These are phyloP conservation scores for Sedum album DNA, from an alignment of 164 flowering plant species.

Conservation along the genomic window DNA sequence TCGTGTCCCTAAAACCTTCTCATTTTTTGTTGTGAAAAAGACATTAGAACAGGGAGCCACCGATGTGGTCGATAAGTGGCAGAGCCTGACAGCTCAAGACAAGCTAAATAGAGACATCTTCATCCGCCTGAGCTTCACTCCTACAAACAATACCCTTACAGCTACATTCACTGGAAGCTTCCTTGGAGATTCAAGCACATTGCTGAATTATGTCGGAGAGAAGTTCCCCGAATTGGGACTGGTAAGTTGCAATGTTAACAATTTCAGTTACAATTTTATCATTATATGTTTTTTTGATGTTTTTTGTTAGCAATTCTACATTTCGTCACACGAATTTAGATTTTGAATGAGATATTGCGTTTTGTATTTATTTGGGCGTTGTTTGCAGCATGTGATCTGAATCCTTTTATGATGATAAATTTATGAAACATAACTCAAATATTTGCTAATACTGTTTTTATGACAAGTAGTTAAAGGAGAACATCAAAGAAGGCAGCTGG, in stretches of 20 bases:
- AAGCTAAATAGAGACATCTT: conserved; percentile 6
- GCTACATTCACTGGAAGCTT: conserved; percentile 16
- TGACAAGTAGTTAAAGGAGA: too few relatives aligned
- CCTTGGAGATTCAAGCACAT: conserved; percentile 17
- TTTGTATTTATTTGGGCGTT: too few relatives aligned
- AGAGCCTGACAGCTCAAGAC: not conserved
- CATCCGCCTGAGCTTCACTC: conserved; percentile 11
- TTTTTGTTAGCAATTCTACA: too few relatives aligned
- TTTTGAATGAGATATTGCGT: too few relatives aligned
- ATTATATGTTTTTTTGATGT: too few relatives aligned
- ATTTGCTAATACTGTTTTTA: too few relatives aligned
- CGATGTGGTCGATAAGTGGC: conserved; percentile 6
- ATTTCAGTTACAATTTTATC: too few relatives aligned
- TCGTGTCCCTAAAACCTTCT: conserved; percentile 16
- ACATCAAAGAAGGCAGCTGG: conserved; percentile 23
- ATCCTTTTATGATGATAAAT: too few relatives aligned
- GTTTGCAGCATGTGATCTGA: too few relatives aligned
- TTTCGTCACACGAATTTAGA: too few relatives aligned
- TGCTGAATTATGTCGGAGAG: conserved; percentile 7
- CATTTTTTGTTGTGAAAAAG: conserved; percentile 12
- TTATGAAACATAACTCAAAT: too few relatives aligned
- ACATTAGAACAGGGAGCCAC: conserved; percentile 6
- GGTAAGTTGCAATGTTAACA: too few relatives aligned
- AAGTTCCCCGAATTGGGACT: conserved; percentile 17
- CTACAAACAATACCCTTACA: conserved; percentile 10